Evolutionary conservation across 352 stramenopile species (phyloP), one percentile per base, ranked within the genome.

Genomic region (Phytophthora ohioensis): DNA sequence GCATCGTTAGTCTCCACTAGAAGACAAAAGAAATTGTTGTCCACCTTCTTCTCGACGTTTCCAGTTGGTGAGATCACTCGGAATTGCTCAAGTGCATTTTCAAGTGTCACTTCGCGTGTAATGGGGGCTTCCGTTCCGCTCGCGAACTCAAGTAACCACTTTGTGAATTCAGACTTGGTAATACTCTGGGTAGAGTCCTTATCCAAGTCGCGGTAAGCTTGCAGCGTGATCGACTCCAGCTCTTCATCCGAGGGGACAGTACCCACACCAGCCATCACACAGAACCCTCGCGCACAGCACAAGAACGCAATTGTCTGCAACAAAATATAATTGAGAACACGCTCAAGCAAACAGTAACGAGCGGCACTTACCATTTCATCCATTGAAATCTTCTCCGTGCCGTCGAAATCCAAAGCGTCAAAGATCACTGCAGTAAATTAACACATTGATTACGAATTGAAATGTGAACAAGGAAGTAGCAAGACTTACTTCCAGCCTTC

Each of bases 351-450:
- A 42, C 39, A 52, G 5, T 36, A 45, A 43, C 42, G 15, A 27
- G 15, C 32, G 9, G 8, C 49, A 3, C 52, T 4, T 61, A 91
- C 80, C 85, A 91, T 91, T 60, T 93, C 85, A 61, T 93, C 85
- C 80, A 93, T 90, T 3, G 85, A 90, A 57, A 91, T 90, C 55
- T 90, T 70, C 54, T 89, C 82, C 0, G 83, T 93, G 46, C 73
- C 64, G 69, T 89, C 82, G 69, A 93, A 93, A 64, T 93, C 85
- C 41, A 93, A 78, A 7, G 83, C 81, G n/a, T 90, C 81, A 55
- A 93, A 93, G 13, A 90, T 75, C 58, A 93, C 85, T 93, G 32
- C 13, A 62, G 17, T 21, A 35, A 21, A 21, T 35, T 7, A 53
- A 21, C 15, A 38, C 36, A 42, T 8, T 27, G 7, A 51, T 53